Evolutionary conservation across 495 filamentous ascomycete genomes (phyloP).

Genomic region (Xeromyces bisporus): DNA sequence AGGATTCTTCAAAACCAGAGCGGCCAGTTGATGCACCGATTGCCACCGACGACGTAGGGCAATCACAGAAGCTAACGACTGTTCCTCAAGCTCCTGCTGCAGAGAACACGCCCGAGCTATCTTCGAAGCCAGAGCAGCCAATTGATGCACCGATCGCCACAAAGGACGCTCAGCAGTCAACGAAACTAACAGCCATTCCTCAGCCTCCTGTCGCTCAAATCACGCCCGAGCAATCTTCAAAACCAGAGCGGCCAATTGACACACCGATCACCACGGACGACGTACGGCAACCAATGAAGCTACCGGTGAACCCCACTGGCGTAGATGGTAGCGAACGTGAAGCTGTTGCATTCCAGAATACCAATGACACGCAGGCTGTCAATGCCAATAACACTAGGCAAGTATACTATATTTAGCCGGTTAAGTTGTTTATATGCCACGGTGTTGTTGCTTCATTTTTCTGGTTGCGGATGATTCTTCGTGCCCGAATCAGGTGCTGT

Average conservation of each 20-base stretch:
- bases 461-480: background rate
- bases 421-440: too few relatives aligned
- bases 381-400: too few relatives aligned
- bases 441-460: background rate
- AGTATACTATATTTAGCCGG: too few relatives aligned
- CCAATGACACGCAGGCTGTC: constrained; percentile 1
- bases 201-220: constrained; percentile 3
- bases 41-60: constrained; percentile 1
- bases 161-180: too few relatives aligned
- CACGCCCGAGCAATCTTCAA: constrained; percentile 1
- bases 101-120: constrained; percentile 1
- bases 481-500: constrained; percentile 6
- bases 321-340: constrained; percentile 1
- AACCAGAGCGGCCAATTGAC: constrained; percentile 1
- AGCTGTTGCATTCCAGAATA: background rate
- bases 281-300: constrained; percentile 1
- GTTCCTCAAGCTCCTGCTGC: constrained; percentile 10
- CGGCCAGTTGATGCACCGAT: background rate
- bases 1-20: constrained; percentile 1
- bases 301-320: constrained; percentile 1
- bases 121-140: constrained; percentile 1
- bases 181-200: too few relatives aligned
- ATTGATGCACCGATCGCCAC: background rate
- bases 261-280: constrained; percentile 1
- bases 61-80: too few relatives aligned